A percentile compares a stretch with the other conserved stretches of the same genome.
These are phyloP conservation scores for Trichoderma erinaceum DNA, from an alignment of 495 filamentous ascomycete genomes.

Conservation along the genomic window DNA sequence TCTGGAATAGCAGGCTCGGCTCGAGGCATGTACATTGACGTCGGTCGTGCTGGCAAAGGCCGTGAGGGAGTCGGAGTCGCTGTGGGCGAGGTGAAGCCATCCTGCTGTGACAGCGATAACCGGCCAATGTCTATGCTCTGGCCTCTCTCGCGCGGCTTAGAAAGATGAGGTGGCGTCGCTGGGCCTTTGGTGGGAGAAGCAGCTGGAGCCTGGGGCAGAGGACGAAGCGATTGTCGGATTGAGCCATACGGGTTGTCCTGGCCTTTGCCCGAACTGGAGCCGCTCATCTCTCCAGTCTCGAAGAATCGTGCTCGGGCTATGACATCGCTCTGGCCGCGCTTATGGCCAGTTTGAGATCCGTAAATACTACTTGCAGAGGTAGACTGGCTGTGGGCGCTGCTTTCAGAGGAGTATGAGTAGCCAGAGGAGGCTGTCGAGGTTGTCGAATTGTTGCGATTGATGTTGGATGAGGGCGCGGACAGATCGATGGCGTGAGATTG, in stretches of 20 bases:
- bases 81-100: slow-evolving; percentile 28
- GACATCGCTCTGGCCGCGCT: slow-evolving; percentile 71
- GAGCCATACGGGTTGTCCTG: slow-evolving; percentile 57
- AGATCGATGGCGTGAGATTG: slow-evolving; percentile 62
- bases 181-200: slow-evolving; percentile 32
- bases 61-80: slow-evolving; percentile 26
- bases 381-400: slow-evolving; percentile 71
- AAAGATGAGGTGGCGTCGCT: slow-evolving; percentile 23
- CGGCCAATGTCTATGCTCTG: slow-evolving; percentile 48
- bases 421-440: slow-evolving; percentile 65
- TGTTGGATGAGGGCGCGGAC: slow-evolving; percentile 22
- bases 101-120: slow-evolving; percentile 33
- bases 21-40: slow-evolving; percentile 48
- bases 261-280: slow-evolving; percentile 40
- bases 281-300: slow-evolving; percentile 32
- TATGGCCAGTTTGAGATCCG: slow-evolving; percentile 55
- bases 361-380: slow-evolving; percentile 65
- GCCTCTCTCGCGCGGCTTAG: slow-evolving; percentile 37
- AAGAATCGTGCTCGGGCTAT: slow-evolving; percentile 28
- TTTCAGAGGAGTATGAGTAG: slow-evolving; percentile 63
- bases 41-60: slow-evolving; percentile 42
- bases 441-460: slow-evolving; percentile 51
- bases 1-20: slow-evolving; percentile 38
- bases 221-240: slow-evolving; percentile 69
- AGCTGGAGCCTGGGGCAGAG: slow-evolving; percentile 62